phyloP scores from a whole-genome alignment of 1,139 yeast genomes.

The Blastobotrys persicus region DNA sequence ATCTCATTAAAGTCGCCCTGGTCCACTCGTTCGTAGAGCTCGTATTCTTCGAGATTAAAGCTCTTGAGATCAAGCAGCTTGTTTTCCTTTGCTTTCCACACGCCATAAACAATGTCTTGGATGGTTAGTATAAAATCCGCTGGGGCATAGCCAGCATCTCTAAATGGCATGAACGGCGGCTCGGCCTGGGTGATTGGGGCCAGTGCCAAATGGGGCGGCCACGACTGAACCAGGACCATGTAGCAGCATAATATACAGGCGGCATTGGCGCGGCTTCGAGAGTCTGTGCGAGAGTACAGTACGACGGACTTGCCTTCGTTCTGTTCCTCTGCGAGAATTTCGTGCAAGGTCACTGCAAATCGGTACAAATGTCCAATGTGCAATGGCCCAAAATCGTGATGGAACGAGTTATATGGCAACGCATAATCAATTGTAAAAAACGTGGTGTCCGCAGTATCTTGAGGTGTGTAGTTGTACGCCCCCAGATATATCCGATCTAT shows the following conservation, averaged over 20 bases:
- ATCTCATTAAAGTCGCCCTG: constrained; percentile 93
- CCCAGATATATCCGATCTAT: constrained; percentile 84
- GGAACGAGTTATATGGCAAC: constrained; percentile 87
- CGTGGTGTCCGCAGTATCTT: constrained; percentile 70
- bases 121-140: constrained; percentile 92
- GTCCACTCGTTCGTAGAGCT: constrained; percentile 90
- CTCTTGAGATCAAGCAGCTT: constrained; percentile 80
- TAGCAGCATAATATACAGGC: constrained; percentile 93
- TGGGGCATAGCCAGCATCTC: constrained; percentile 96
- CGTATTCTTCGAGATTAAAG: constrained; percentile 90
- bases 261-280: constrained; percentile 85
- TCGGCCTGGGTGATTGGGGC: constrained; percentile 92
- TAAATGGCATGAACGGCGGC: constrained; percentile 90
- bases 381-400: constrained; percentile 93
- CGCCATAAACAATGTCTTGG: constrained; percentile 92
- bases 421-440: constrained; percentile 92
- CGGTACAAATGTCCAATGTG: constrained; percentile 91
- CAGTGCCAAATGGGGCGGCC: constrained; percentile 97
- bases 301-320: constrained; percentile 89
- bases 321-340: constrained; percentile 77
- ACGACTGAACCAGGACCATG: constrained; percentile 90
- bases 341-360: constrained; percentile 91
- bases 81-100: constrained; percentile 98
- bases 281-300: constrained; percentile 76
- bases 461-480: constrained; percentile 78